Base-by-base conservation (phyloP, 768 basidiomycete genomes). In the Macrolepiota fuliginosa region DNA sequence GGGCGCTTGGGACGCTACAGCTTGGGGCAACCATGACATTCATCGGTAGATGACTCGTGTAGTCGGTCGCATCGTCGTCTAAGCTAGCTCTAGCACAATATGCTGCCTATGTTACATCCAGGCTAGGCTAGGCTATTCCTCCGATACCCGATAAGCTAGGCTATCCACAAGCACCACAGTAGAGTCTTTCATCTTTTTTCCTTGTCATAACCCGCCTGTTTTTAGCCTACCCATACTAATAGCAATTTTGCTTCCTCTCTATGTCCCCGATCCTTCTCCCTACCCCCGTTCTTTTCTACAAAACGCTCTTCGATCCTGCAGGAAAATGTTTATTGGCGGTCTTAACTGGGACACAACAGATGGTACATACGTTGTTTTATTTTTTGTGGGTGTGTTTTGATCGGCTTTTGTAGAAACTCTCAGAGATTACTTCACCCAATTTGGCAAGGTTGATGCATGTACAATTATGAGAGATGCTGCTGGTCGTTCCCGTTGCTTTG, bases 301-400 rank as follows among this genome's bases (percentile, higher is more conserved):
- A 56, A 62, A 62, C 61, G 63, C 61, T 61, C 62, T 63, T 63
- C 45, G 64, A 56, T 68, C 78, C 73, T 79, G 75, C 82, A 98
- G 97, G 77, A 99, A 99, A 83, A 99, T 99, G 97, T 99, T 99
- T 77, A 96, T 99, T 72, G 97, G 97, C 65, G 97, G 97, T 66
- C 83, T 99, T 66, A 97, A 98, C 79, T 99, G 97, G 97, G 96
- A 98, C 77, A 98, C 97, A 70, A 96, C 94, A 73, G 97, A 98
- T 83, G 96, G 97, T 99, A 85, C 64, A 78, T 79, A 76, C 67
- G 70, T 72, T 66, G 68, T 66, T 74, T 76, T 75, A 69, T 74
- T 72, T 67, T 68, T 74, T 63, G 72, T 57, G 68, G 62, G 67
- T 66, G 69, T 65, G 76, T 70, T 77, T 80, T 66, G 66, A 80